Conservation (phyloP, 177 flowering plant species). For the Vitis hybrid region DNA sequence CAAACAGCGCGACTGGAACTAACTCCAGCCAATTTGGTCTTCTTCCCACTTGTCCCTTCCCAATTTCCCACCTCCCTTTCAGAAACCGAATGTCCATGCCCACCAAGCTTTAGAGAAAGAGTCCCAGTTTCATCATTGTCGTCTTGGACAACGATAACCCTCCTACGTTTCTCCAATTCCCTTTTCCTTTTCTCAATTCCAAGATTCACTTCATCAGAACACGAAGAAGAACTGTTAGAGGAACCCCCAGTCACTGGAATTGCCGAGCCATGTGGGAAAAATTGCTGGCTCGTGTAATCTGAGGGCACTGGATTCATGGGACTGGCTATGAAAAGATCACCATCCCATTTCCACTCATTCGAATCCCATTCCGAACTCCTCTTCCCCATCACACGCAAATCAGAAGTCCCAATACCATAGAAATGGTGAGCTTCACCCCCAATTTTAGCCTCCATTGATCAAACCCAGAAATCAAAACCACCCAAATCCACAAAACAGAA, state of each 20-base stretch:
- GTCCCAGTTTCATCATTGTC: constrained; percentile 41
- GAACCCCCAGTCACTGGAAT: constrained; percentile 33
- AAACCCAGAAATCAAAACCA: constrained; percentile 16
- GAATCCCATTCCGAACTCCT: constrained; percentile 63
- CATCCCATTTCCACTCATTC: constrained; percentile 89
- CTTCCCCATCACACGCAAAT: constrained; percentile 44
- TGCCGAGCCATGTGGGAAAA: constrained; percentile 39
- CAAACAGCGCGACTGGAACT: constrained; percentile 56
- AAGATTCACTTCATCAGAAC: constrained; percentile 52
- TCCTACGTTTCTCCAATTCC: constrained; percentile 60
- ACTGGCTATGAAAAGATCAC: constrained; percentile 66
- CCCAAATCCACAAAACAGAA: constrained; percentile 15
- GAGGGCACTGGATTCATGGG: constrained; percentile 38
- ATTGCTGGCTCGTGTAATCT: constrained; percentile 31
- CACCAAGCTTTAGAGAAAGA: constrained; percentile 67
- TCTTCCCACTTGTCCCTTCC: constrained; percentile 56
- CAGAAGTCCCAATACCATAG: constrained; percentile 29
- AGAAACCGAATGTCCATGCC: constrained; percentile 28
- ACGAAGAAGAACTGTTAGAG: constrained; percentile 59
- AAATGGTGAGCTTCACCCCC: constrained; percentile 38
- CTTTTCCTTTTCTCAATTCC: constrained; percentile 37
- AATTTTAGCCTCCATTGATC: constrained; percentile 45
- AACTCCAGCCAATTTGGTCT: constrained; percentile 38
- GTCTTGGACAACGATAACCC: constrained; percentile 43
- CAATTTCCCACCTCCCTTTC: constrained; percentile 34